Conservation (phyloP, 1,284 basidiomycete species). For the Leccinum fallax region DNA sequence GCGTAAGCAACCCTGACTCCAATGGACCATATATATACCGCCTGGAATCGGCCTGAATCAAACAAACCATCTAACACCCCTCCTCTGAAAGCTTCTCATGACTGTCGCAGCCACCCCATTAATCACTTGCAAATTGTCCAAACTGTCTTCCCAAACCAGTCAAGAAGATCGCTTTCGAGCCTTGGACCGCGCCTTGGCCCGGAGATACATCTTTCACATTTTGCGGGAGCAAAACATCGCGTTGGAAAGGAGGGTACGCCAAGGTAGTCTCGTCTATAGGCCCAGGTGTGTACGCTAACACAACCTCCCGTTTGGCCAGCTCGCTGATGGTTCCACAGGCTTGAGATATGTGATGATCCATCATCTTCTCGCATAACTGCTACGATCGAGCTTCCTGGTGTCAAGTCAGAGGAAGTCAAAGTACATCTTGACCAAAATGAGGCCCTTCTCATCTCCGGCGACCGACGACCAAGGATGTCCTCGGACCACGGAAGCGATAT, state of each 20-base stretch:
- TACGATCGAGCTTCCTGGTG: slow-evolving; percentile 33
- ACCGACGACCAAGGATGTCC: slow-evolving; percentile 23
- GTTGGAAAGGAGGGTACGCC: slow-evolving; percentile 27
- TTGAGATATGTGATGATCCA: slow-evolving; percentile 37
- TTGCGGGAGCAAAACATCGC: slow-evolving; percentile 28
- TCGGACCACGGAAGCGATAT: slow-evolving; percentile 19
- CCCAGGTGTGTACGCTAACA: slow-evolving; percentile 33
- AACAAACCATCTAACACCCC: not conserved
- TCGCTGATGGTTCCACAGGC: slow-evolving; percentile 21
- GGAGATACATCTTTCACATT: slow-evolving; percentile 32
- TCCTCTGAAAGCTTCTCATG: slow-evolving; percentile 17
- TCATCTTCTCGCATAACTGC: slow-evolving; percentile 34
- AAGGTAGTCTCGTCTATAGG: slow-evolving; percentile 36
- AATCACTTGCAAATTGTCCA: slow-evolving; percentile 23
- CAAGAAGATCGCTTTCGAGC: slow-evolving; percentile 36
- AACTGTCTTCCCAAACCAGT: slow-evolving; percentile 23
- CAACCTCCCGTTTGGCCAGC: slow-evolving; percentile 2
- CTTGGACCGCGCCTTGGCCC: slow-evolving; percentile 35
- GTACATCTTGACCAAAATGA: slow-evolving; percentile 30
- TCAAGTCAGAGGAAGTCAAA: slow-evolving; percentile 36
- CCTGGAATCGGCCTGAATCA: not conserved
- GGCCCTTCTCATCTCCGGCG: slow-evolving; percentile 32
- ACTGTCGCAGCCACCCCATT: slow-evolving; percentile 22
- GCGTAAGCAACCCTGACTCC: not conserved
- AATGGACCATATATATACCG: not conserved